A percentile compares a stretch with the other conserved stretches of the same genome.
Evolutionary conservation across 169 alveolate genomes (phyloP).

Genomic region (Plasmodium ovale): DNA sequence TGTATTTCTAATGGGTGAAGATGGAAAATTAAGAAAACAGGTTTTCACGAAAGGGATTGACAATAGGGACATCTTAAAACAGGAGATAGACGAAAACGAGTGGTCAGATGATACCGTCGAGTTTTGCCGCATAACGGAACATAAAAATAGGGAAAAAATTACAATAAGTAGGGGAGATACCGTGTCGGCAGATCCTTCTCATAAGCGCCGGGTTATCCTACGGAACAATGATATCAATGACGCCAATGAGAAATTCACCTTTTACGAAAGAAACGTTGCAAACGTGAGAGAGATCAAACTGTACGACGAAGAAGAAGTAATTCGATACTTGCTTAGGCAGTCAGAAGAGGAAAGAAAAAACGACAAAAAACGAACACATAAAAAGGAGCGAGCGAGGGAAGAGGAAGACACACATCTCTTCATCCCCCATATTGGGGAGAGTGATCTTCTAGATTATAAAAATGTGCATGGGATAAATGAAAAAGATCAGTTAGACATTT

Average conservation of each 20-base stretch:
- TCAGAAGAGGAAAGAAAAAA: constrained; percentile 7
- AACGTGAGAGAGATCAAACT: too few relatives aligned
- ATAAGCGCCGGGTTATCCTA: too few relatives aligned
- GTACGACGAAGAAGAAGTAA: background rate
- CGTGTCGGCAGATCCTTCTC: too few relatives aligned
- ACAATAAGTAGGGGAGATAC: background rate
- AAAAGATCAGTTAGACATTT: background rate
- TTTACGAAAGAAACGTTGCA: too few relatives aligned
- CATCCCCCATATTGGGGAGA: too few relatives aligned
- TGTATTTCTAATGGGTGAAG: constrained; percentile 13
- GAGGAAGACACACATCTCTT: too few relatives aligned
- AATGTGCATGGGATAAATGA: background rate
- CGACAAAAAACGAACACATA: too few relatives aligned
- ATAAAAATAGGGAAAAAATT: constrained; percentile 42
- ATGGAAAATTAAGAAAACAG: constrained; percentile 12
- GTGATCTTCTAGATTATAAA: background rate
- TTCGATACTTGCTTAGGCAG: background rate
- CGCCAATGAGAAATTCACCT: too few relatives aligned
- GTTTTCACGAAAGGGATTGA: constrained; percentile 5
- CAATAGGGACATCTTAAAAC: constrained; percentile 9
- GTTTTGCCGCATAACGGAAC: constrained; percentile 16
- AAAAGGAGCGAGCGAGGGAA: too few relatives aligned
- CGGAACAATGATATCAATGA: too few relatives aligned
- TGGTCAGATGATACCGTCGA: constrained; percentile 59
- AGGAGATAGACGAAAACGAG: constrained; percentile 12